Base-by-base conservation (phyloP, 139 green algal species). In the Auxenochlorella pyrenoidosa region DNA sequence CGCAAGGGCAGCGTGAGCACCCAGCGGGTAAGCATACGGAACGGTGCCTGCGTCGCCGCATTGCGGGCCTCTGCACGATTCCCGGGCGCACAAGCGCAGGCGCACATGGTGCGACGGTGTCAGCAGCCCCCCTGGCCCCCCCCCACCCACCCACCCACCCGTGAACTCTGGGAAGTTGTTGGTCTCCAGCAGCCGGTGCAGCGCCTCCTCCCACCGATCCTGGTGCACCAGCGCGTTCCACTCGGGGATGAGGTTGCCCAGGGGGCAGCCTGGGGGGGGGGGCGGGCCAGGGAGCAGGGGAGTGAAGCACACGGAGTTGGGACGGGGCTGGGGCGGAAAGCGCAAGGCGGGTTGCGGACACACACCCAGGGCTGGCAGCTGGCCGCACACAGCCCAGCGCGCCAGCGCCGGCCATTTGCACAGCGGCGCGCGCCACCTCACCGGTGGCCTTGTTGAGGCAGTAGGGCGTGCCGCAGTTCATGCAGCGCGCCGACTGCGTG, bases 141-240 rank as follows among this genome's bases (percentile, higher is more conserved):
- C 30, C 40, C 36, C 72, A 6, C 8, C 13, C n/a, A n/a, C n/a
- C n/a, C n/a, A n/a, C n/a, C n/a, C 84, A 86, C 94, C 96, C 0
- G 97, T 99, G 93, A 99, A 99, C 94, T 99, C 97, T 59, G 97
- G 97, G 94, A 99, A 99, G 93, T 99, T 99, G 93, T 99, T 99
- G 38, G 97, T 99, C 89, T 99, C 96, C 77, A 99, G 91, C 83
- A 99, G 94, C 2, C 97, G 89, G 89, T 99, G 92, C 58, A 98
- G 90, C 32, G 97, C 97, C 85, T 98, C 97, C 12, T 88, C 90
- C 97, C 97, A 99, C 51, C 94, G 88, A 65, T 96, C 97, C 91
- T 99, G 93, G 92, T 97, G 93, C 86, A 99, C 97, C 75, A 99
- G 92, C 79, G 98, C 96, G 86, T 99, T 99, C 92, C 95, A 99